Evolutionary conservation across 2,329 filamentous ascomycete species (phyloP), one percentile per base, ranked within the genome.

Genomic region (Ceratocystis cacaofunesta): DNA sequence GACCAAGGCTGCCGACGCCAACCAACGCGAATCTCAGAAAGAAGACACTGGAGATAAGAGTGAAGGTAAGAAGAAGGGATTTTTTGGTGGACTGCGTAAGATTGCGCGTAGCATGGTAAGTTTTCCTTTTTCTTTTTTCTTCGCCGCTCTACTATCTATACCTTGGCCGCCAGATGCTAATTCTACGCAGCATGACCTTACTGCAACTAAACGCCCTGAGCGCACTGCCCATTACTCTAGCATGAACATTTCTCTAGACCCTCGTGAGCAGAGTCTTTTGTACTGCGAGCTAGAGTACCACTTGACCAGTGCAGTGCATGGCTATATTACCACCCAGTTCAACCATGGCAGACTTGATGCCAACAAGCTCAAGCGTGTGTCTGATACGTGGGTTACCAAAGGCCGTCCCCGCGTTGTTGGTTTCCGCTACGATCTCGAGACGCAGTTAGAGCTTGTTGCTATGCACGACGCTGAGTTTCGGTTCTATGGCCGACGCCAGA

Each of bases 381-480:
- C 77, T 1, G 80, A 84, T 62, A 71, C 70, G 4, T 85, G 82
- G 82, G 72, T 75, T 28, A 74, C 77, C 55, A 77, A 78, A 68
- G 82, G 82, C 48, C 80, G 80, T 0, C 80, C 82, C 5, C 78
- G 76, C 65, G 81, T 85, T 7, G 72, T 82, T 25, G 79, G 80
- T 12, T 85, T 84, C 71, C 79, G 81, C 19, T 85, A 82, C 71
- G 82, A 85, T 67, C 71, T 84, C 1, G 82, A 84, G 73, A 84
- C 82, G 0, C 82, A 85, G 72, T 70, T 85, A n/a, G 80, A 82
- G 10, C 76, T 85, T 10, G 71, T 84, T 25, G 70, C 72, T 17
- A 70, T 79, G 7, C 82, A 85, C 68, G 71, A 77, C 32, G 71
- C 78, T 8, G 76, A 79, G 25, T 85, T 85, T 70, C 77, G 77